Evolutionary conservation across 2,329 filamentous ascomycete species (phyloP), one percentile per base, ranked within the genome.

Genomic region (Diaporthe citrichinensis): DNA sequence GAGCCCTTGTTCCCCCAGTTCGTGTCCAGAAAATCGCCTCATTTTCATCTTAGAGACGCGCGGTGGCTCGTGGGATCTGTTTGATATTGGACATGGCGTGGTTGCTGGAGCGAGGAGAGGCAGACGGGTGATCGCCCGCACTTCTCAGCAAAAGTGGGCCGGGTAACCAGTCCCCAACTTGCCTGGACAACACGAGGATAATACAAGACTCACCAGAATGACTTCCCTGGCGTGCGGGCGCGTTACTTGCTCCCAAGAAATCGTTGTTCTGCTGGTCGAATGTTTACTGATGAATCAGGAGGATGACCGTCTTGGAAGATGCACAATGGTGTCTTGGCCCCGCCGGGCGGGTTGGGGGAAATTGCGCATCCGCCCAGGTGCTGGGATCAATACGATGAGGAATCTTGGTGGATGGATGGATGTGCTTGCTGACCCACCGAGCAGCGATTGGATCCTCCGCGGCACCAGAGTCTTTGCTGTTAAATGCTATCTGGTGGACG

Each of bases 381-480:
- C 65, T 55, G 49, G 49, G 49, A 69, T 69, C 34, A 69, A 69
- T 69, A 69, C 65, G 65, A 69, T 41, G 49, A 41, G 65, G 65
- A 39, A 69, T 69, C 65, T 55, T 55, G 49, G n/a, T n/a, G 62
- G 46, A 69, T 55, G 65, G 41, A 39, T 39, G 36, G 41, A 49
- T 49, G 61, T 41, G 65, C 65, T 55, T 12, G 41, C n/a, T 28
- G 65, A 41, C 49, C 65, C 65, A 69, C 46, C 15, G 65, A 55
- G 65, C 49, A 69, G 49, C 49, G 10, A 41, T 55, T 55, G 49
- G 65, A 69, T 55, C 25, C 46, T 53, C 65, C n/a, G 23, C 31
- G 46, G 31, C 46, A 53, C 46, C 65, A 53, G 34, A 55, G 12
- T 69, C 51, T 28, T 31, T 25, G 34, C 23, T 55, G n/a, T 55